Evolutionary conservation across 371 early-diverging fungal species (phyloP), one percentile per base, ranked within the genome.

Genomic region (Mortierella sp.): DNA sequence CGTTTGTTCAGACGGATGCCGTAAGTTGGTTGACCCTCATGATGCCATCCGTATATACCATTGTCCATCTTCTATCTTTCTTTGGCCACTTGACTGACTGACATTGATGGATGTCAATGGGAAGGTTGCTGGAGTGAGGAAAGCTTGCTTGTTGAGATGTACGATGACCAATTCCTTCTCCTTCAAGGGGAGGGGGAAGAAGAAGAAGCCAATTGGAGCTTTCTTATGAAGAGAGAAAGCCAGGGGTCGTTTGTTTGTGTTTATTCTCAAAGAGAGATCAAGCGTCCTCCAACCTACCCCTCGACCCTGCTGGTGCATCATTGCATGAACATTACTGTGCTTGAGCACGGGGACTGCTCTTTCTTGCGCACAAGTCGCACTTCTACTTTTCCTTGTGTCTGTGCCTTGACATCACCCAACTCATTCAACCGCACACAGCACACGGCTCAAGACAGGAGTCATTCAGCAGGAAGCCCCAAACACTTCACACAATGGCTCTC

Each of bases 401-500:
- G 16, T 41, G 41, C 41, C n/a, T 32, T 14, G 27, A 27, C 32
- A 4, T 16, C 14, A 12, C 16, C 32, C 60, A 60, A 51, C 29
- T 32, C 58, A 29, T 27, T 27, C 10, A 58, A 58, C 29, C n/a
- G 1, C 55, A 46, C 48, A 46, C 14, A 46, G 48, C 48, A 12
- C 14, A 32, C 3, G 4, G 5, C 18, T 27, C 32, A 51, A 21
- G 12, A 32, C 32, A 60, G 32, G 32, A 14, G 38, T 6, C 2
- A 24, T 4, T 18, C 35, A 4, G 12, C 27, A 32, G 63, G 48
- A 51, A 32, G 16, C 10, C 10, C 56, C n/a, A 14, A 46, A 46
- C 14, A 24, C 16, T 0, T 1, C 14, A 46, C 2, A 75, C 49
- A 68, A 91, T 91, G 91, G 90, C 90, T 29, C 72, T 91, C 74